These are phyloP conservation scores for Penicillium nordicum DNA, from an alignment of 2,329 filamentous ascomycete genomes.

Conservation along the genomic window DNA sequence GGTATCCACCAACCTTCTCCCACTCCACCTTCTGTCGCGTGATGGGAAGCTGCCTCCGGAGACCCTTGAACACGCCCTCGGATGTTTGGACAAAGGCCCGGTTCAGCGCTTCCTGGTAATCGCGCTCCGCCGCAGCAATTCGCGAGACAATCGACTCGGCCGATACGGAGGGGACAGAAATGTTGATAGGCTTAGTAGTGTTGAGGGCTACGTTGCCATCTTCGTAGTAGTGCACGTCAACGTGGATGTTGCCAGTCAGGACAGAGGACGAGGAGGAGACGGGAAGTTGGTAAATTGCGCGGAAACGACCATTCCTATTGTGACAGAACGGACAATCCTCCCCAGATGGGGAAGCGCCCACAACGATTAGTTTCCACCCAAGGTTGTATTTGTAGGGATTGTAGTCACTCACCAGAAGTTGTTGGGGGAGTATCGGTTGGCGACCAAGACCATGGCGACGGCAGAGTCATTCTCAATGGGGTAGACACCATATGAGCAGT, in stretches of 20 bases:
- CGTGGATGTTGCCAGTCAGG: conserved; percentile 77
- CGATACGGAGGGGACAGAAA: conserved; percentile 59
- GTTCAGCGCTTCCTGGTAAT: conserved; percentile 95
- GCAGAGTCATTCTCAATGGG: conserved; percentile 72
- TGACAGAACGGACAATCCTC: background rate
- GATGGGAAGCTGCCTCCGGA: conserved; percentile 89
- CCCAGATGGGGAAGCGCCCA: background rate
- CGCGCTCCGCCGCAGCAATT: conserved; percentile 77
- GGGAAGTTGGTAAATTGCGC: conserved; percentile 77
- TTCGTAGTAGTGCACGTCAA: conserved; percentile 99
- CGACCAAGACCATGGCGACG: conserved; percentile 78
- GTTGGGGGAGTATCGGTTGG: conserved; percentile 95
- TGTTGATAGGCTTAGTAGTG: conserved; percentile 73
- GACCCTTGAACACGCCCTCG: conserved; percentile 90
- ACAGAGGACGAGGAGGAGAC: conserved; percentile 57
- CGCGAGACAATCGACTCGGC: conserved; percentile 71
- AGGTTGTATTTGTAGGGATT: background rate
- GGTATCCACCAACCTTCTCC: conserved; percentile 95
- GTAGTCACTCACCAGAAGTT: conserved; percentile 75
- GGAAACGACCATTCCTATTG: conserved; percentile 88
- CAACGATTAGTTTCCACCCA: background rate
- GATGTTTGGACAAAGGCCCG: conserved; percentile 81
- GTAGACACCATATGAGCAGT: conserved; percentile 76
- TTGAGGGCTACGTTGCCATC: conserved; percentile 94
- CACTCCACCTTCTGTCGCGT: conserved; percentile 99